phyloP scores from a whole-genome alignment of 805 yeast genomes.

The Zygosaccharomyces bisporus region DNA sequence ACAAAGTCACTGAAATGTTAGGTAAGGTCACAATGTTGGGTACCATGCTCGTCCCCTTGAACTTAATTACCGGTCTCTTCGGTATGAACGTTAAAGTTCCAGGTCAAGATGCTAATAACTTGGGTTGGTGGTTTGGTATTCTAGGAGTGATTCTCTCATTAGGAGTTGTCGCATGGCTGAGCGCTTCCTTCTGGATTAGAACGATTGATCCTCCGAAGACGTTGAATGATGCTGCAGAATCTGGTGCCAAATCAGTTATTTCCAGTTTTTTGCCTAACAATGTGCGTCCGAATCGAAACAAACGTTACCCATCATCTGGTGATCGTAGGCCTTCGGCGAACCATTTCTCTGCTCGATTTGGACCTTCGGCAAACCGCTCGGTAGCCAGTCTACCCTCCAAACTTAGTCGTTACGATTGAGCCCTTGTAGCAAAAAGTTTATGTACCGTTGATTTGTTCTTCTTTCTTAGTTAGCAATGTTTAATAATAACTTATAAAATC shows the following conservation, averaged over 20 bases:
- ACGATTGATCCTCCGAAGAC: slow-evolving; percentile 35
- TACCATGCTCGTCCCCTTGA: slow-evolving; percentile 85
- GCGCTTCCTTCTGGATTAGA: slow-evolving; percentile 43
- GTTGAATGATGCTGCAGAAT: slow-evolving; percentile 34
- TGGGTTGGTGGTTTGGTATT: slow-evolving; percentile 67
- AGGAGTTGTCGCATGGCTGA: slow-evolving; percentile 38
- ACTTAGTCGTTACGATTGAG: slow-evolving; percentile 17
- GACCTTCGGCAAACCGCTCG: slow-evolving; percentile 14
- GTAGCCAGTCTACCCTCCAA: slow-evolving; percentile 17
- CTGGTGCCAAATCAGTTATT: slow-evolving; percentile 37
- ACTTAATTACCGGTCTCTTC: slow-evolving; percentile 83
- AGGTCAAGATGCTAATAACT: slow-evolving; percentile 42
- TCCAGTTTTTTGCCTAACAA: slow-evolving; percentile 22
- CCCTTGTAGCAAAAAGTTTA: neutral
- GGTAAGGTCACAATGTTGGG: slow-evolving; percentile 89
- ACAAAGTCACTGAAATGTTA: slow-evolving; percentile 78
- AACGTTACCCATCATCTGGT: slow-evolving; percentile 6
- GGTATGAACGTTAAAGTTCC: slow-evolving; percentile 95
- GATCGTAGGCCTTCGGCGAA: slow-evolving; percentile 12
- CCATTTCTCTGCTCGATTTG: slow-evolving; percentile 3
- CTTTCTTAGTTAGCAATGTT: slow-evolving; percentile 1
- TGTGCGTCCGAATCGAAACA: slow-evolving; percentile 4
- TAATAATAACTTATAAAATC: neutral
- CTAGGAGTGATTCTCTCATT: slow-evolving; percentile 48
- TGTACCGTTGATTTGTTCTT: slow-evolving; percentile 6